These are phyloP conservation scores for Citrullus colocynthis DNA, from an alignment of 306 rosid genomes.

Conservation along the genomic window DNA sequence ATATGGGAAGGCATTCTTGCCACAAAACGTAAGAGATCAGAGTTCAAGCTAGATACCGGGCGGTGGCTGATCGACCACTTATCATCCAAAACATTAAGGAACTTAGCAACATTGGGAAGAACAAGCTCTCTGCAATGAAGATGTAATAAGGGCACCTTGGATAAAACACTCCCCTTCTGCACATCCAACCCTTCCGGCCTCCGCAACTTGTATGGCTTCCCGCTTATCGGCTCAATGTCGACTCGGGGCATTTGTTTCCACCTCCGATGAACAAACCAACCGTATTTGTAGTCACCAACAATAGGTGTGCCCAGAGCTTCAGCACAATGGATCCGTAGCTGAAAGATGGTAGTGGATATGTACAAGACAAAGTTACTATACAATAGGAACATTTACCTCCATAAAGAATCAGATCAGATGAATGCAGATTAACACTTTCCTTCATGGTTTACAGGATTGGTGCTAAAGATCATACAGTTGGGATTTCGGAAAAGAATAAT, in stretches of 20 bases:
- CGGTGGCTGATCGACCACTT: conserved; percentile 14
- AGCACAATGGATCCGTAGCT: conserved; percentile 95
- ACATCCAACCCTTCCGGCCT: conserved; percentile 80
- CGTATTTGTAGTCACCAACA: conserved; percentile 90
- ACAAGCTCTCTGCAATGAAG: conserved; percentile 75
- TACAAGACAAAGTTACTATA: background rate
- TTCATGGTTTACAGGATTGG: background rate
- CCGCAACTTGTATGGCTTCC: conserved; percentile 63
- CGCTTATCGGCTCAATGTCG: conserved; percentile 55
- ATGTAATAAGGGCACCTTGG: conserved; percentile 86
- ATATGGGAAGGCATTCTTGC: conserved; percentile 85
- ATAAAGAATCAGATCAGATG: background rate
- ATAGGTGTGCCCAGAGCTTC: conserved; percentile 97
- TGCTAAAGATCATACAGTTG: background rate
- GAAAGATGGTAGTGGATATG: conserved; percentile 7
- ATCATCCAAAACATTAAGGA: conserved; percentile 33
- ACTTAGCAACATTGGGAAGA: conserved; percentile 73
- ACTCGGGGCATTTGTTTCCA: conserved; percentile 84
- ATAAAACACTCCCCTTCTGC: conserved; percentile 90
- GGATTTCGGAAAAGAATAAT: background rate
- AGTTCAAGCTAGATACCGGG: conserved; percentile 23
- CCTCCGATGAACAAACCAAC: conserved; percentile 72
- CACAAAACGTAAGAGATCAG: conserved; percentile 74
- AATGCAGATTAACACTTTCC: background rate
- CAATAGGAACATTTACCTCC: background rate